phyloP scores from a whole-genome alignment of 1,284 basidiomycete species.

The Ganoderma multipileum region DNA sequence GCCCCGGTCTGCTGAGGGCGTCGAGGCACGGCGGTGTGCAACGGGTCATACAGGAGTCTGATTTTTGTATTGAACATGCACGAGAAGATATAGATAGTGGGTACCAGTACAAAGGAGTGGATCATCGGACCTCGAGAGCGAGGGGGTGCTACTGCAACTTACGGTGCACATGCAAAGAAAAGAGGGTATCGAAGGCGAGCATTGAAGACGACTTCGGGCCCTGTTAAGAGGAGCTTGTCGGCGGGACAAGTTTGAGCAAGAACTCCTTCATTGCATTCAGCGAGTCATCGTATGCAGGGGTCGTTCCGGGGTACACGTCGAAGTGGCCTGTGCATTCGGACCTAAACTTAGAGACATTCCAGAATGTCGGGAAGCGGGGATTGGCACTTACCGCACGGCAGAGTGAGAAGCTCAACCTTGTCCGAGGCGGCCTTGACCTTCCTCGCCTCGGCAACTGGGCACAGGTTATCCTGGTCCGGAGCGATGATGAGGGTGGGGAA shows the following conservation, averaged over 20 bases:
- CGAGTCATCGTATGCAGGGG: conserved; percentile 8
- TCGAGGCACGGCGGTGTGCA: conserved; percentile 2
- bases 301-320: conserved; percentile 22
- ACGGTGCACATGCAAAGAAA: background rate
- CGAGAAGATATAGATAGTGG: background rate
- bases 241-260: conserved; percentile 13
- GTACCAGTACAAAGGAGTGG: background rate
- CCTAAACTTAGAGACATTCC: background rate
- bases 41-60: background rate
- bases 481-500: conserved; percentile 24
- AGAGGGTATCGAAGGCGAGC: background rate
- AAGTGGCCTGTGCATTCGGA: conserved; percentile 23
- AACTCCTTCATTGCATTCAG: conserved; percentile 29
- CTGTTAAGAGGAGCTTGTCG: background rate
- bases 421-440: conserved; percentile 18
- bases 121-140: background rate
- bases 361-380: background rate
- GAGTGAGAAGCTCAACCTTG: conserved; percentile 14
- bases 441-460: conserved; percentile 8
- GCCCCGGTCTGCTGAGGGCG: conserved; percentile 4
- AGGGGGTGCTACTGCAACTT: background rate
- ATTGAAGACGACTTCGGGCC: background rate
- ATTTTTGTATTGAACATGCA: background rate
- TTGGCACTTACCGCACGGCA: conserved; percentile 13
- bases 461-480: conserved; percentile 21